Evolutionary conservation across 495 filamentous ascomycete genomes (phyloP).

Genomic region (Gamarada debralockiae): DNA sequence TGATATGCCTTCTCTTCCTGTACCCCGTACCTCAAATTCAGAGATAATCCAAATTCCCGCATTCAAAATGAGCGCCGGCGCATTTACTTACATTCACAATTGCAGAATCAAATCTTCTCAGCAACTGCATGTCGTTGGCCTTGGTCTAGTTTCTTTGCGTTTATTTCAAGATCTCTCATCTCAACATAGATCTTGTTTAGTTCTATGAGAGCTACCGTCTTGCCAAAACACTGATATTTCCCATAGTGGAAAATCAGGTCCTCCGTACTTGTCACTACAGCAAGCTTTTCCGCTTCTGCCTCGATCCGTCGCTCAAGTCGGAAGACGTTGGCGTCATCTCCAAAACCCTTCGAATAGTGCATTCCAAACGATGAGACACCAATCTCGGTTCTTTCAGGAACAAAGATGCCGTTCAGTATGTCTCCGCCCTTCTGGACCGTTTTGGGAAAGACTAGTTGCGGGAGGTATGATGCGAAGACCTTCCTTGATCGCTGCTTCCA

Average conservation of each 20-base stretch:
- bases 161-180: slow-evolving; percentile 27
- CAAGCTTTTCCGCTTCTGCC: slow-evolving; percentile 20
- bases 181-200: slow-evolving; percentile 51
- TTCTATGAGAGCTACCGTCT: slow-evolving; percentile 39
- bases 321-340: slow-evolving; percentile 25
- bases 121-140: background rate
- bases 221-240: slow-evolving; percentile 38
- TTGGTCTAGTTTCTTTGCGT: background rate
- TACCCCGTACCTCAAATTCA: no score
- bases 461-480: slow-evolving; percentile 40
- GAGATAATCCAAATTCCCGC: no score
- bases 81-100: background rate
- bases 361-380: background rate
- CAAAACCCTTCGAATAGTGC: slow-evolving; percentile 10
- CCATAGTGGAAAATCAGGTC: slow-evolving; percentile 40
- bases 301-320: slow-evolving; percentile 20
- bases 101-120: background rate
- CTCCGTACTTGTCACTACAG: slow-evolving; percentile 29
- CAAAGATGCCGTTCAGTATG: background rate
- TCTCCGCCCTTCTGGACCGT: slow-evolving; percentile 9
- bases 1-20: no score
- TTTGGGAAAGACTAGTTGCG: slow-evolving; percentile 30
- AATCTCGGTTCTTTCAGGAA: background rate
- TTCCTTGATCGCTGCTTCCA: slow-evolving; percentile 45
- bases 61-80: no score